phyloP scores from a whole-genome alignment of 2,329 filamentous ascomycete species.

The Thielaviopsis ethacetica region DNA sequence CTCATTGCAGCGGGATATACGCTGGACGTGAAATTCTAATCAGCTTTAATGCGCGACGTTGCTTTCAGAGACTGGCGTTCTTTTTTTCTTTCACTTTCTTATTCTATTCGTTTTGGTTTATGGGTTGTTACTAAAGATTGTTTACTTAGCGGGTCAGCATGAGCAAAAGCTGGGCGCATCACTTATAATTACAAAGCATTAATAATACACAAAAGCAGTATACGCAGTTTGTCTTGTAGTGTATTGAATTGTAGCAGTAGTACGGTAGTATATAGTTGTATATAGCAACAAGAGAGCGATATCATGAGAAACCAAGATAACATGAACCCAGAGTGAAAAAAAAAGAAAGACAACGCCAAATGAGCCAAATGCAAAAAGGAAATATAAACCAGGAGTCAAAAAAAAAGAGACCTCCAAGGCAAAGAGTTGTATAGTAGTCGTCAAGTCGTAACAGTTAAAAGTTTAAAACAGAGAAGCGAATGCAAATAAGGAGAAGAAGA shows the following conservation, averaged over 20 bases:
- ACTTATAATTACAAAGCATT: too few relatives aligned
- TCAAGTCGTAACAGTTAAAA: background rate
- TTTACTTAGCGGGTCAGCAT: too few relatives aligned
- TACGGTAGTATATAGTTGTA: background rate
- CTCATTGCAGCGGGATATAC: conserved; percentile 37
- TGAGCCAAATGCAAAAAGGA: too few relatives aligned
- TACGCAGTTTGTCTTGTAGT: background rate
- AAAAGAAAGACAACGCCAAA: too few relatives aligned
- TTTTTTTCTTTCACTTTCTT: too few relatives aligned
- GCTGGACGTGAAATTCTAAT: background rate
- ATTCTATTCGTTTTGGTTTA: too few relatives aligned
- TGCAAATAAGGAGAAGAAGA: background rate
- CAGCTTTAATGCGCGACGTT: background rate
- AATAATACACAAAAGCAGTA: too few relatives aligned
- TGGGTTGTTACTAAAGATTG: too few relatives aligned
- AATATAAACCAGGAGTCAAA: too few relatives aligned
- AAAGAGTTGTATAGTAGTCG: background rate
- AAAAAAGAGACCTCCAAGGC: too few relatives aligned
- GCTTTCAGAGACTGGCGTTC: background rate
- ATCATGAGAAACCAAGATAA: background rate
- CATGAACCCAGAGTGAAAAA: too few relatives aligned
- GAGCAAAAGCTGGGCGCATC: too few relatives aligned
- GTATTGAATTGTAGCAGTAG: background rate
- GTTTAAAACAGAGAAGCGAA: background rate
- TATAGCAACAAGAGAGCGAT: background rate